phyloP scores from a whole-genome alignment of 192 early-diverging fungal species.

The Coemansia sp. region DNA sequence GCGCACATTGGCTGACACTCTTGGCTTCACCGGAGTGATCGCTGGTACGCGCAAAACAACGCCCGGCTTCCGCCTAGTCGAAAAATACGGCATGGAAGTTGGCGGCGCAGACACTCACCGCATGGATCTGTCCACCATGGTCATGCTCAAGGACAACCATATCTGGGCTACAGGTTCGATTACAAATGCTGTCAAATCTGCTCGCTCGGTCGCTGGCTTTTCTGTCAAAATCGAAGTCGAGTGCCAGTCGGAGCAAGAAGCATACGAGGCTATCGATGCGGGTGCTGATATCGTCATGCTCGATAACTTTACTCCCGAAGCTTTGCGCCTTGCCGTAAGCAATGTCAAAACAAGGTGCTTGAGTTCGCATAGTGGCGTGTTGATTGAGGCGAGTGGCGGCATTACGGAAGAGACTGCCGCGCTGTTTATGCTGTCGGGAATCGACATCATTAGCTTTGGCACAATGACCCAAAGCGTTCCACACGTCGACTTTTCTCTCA shows the following conservation, averaged over 20 bases:
- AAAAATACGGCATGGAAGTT: slow-evolving; percentile 97
- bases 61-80: slow-evolving; percentile 94
- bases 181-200: slow-evolving; percentile 80
- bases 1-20: slow-evolving; percentile 62
- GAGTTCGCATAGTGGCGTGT: slow-evolving; percentile 51
- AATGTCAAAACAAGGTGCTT: slow-evolving; percentile 77
- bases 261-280: slow-evolving; percentile 91
- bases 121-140: slow-evolving; percentile 94
- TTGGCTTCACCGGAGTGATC: slow-evolving; percentile 79
- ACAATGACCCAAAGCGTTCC: slow-evolving; percentile 91
- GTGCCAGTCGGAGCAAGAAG: slow-evolving; percentile 88
- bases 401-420: slow-evolving; percentile 84
- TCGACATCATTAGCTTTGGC: slow-evolving; percentile 93
- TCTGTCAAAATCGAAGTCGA: slow-evolving; percentile 97
- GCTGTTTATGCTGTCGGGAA: slow-evolving; percentile 74
- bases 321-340: slow-evolving; percentile 62
- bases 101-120: slow-evolving; percentile 97
- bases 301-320: slow-evolving; percentile 84
- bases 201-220: slow-evolving; percentile 83
- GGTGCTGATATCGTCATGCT: slow-evolving; percentile 98
- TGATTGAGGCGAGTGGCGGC: slow-evolving; percentile 95
- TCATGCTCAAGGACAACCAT: slow-evolving; percentile 99
- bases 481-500: slow-evolving; percentile 96
- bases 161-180: slow-evolving; percentile 94
- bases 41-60: slow-evolving; percentile 98